A percentile compares a stretch with the other conserved stretches of the same genome.
These are phyloP conservation scores for Mimosa bimucronata DNA, from an alignment of 306 rosid species.

Conservation along the genomic window DNA sequence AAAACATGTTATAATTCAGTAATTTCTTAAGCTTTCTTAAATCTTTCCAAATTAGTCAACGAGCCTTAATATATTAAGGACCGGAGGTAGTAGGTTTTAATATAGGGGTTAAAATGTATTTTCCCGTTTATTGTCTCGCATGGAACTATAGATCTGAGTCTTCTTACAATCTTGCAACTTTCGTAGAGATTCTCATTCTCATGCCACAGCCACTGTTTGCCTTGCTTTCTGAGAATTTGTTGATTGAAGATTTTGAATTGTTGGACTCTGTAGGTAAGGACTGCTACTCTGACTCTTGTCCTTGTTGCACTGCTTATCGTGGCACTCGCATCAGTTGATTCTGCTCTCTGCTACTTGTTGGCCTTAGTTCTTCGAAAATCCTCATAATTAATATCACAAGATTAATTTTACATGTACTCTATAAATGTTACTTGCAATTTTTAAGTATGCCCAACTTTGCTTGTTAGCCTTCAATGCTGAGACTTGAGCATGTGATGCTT, in stretches of 20 bases:
- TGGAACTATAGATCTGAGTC: neutral
- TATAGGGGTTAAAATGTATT: neutral
- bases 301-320: slow-evolving; percentile 79
- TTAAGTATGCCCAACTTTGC: neutral
- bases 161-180: neutral
- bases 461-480: neutral
- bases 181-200: neutral
- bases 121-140: neutral
- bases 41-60: too few species aligned
- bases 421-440: neutral
- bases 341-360: slow-evolving; percentile 70
- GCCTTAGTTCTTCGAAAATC: slow-evolving; percentile 63
- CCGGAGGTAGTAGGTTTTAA: neutral
- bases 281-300: slow-evolving; percentile 78
- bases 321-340: slow-evolving; percentile 76
- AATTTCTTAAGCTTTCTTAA: too few species aligned
- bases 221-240: neutral
- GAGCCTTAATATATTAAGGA: too few species aligned
- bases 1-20: too few species aligned
- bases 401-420: neutral
- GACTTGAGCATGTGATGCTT: neutral
- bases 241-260: slow-evolving; percentile 7
- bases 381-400: slow-evolving; percentile 26
- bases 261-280: slow-evolving; percentile 71
- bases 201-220: neutral